phyloP scores from a whole-genome alignment of 1,284 basidiomycete genomes.

The Fomitopsis betulina region DNA sequence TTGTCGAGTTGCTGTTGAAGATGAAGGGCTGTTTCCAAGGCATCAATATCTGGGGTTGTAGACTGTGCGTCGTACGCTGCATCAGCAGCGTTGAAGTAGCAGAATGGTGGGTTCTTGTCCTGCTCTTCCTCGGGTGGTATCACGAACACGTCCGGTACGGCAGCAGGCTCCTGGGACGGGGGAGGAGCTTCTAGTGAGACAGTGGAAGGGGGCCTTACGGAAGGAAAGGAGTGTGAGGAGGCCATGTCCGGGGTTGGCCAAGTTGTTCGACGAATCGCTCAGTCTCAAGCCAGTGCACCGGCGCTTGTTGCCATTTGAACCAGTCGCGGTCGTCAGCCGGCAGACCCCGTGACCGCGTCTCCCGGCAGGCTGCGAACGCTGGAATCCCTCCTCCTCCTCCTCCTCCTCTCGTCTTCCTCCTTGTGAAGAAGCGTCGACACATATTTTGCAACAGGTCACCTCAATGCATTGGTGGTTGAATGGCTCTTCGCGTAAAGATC shows the following conservation, averaged over 20 bases:
- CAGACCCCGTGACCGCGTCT: neutral
- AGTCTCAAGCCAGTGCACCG: neutral
- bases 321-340: neutral
- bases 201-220: conserved; percentile 9
- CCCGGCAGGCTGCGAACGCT: neutral
- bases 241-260: conserved; percentile 16
- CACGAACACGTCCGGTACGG: conserved; percentile 61
- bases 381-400: no score
- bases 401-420: no score
- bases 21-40: conserved; percentile 37
- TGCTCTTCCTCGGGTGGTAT: conserved; percentile 70
- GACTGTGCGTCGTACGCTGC: conserved; percentile 24
- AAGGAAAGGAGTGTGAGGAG: conserved; percentile 21
- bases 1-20: conserved; percentile 29
- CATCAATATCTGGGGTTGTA: conserved; percentile 36
- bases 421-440: no score
- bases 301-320: neutral
- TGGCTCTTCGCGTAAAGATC: no score
- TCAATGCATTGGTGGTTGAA: no score
- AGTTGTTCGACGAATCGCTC: neutral
- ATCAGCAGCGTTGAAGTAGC: conserved; percentile 57
- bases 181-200: conserved; percentile 16
- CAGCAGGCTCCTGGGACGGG: conserved; percentile 19
- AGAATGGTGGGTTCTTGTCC: conserved; percentile 50
- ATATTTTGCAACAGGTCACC: no score